Evolutionary conservation across 768 basidiomycete species (phyloP).

Genomic region (Cystobasidium onofrii): DNA sequence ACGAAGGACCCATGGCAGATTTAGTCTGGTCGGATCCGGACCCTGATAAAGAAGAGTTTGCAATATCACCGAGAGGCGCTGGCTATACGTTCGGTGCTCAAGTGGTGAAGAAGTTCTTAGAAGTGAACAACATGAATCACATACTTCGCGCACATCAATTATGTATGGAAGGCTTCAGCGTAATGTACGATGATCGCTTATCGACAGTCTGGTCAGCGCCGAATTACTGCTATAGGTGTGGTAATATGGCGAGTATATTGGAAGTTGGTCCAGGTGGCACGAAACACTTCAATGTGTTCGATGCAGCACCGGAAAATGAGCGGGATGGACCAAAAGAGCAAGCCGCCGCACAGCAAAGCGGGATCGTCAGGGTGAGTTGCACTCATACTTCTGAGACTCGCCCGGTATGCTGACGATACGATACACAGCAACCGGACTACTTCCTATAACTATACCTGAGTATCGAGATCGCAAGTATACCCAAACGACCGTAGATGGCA

Average conservation of each 20-base stretch:
- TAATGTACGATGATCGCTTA: conserved; percentile 88
- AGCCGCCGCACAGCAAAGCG: conserved; percentile 4
- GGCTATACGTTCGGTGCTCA: conserved; percentile 98
- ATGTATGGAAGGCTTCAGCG: conserved; percentile 98
- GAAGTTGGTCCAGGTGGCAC: conserved; percentile 81
- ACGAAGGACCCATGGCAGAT: conserved; percentile 99
- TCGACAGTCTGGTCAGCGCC: conserved; percentile 98
- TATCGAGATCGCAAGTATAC: background rate
- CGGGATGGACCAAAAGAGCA: conserved; percentile 64
- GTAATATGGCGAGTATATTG: conserved; percentile 90
- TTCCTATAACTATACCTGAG: background rate
- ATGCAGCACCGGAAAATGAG: conserved; percentile 97
- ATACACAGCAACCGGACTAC: conserved; percentile 20
- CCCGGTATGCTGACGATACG: background rate
- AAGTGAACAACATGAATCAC: conserved; percentile 91
- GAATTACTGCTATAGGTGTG: conserved; percentile 97
- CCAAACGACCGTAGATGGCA: background rate
- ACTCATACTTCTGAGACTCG: background rate
- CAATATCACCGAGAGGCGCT: conserved; percentile 94
- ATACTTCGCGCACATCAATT: conserved; percentile 96
- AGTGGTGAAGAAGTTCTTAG: conserved; percentile 93
- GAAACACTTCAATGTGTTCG: conserved; percentile 95
- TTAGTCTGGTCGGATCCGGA: conserved; percentile 99
- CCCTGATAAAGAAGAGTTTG: conserved; percentile 97
- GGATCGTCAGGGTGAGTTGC: conserved; percentile 8